These are phyloP conservation scores for Perilla frutescens DNA, from an alignment of 257 asterid species.

Conservation along the genomic window DNA sequence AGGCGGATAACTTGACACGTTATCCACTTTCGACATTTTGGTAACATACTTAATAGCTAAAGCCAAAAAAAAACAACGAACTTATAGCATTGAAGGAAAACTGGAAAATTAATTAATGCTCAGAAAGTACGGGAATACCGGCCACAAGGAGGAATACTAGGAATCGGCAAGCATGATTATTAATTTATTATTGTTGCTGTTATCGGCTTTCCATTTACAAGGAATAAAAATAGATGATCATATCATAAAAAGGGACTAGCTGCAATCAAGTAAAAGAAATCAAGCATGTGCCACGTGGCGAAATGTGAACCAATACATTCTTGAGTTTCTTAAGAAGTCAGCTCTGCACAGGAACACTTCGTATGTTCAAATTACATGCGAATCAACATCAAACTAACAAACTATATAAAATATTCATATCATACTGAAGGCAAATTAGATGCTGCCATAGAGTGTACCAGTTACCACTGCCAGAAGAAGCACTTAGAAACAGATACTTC, in stretches of 20 bases:
- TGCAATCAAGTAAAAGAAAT: slow-evolving; percentile 1
- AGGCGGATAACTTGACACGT: slow-evolving; percentile 2
- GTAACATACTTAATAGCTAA: not conserved
- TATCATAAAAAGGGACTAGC: slow-evolving; percentile 23
- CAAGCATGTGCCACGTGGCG: slow-evolving; percentile 23
- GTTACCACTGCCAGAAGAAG: slow-evolving; percentile 18
- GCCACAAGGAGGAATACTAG: not conserved
- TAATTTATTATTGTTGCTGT: not conserved
- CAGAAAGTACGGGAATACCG: not conserved
- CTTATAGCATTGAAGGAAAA: slow-evolving; percentile 11
- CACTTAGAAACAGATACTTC: too few relatives aligned
- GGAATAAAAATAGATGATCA: not conserved
- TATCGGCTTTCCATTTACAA: slow-evolving; percentile 16
- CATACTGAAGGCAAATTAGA: slow-evolving; percentile 1
- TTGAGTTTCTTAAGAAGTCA: not conserved
- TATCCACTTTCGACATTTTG: slow-evolving; percentile 16
- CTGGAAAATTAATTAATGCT: not conserved
- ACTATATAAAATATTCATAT: not conserved
- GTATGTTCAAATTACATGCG: not conserved
- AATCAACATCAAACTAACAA: slow-evolving; percentile 15
- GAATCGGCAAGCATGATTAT: not conserved
- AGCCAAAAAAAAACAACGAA: too few relatives aligned
- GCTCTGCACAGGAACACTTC: not conserved
- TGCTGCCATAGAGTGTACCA: slow-evolving; percentile 9
- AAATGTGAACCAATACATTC: not conserved